Evolutionary conservation across 2,329 filamentous ascomycete species (phyloP), one percentile per base, ranked within the genome.

Genomic region (Chaetothyriales sp.): DNA sequence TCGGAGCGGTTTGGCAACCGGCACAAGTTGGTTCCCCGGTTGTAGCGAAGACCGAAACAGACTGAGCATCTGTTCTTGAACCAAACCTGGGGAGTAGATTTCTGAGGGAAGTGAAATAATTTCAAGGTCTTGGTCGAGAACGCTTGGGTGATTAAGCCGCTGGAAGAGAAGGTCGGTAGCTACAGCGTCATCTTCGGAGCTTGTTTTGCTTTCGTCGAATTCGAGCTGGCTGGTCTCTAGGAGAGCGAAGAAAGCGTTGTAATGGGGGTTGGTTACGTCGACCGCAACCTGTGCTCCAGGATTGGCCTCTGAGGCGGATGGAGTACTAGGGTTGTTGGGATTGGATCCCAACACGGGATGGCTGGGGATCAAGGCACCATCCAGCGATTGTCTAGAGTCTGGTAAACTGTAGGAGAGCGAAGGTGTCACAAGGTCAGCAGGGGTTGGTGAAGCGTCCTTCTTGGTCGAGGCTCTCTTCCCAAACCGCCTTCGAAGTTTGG

Each of bases 401-500:
- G 32, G 32, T 15, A 12, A 39, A 39, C 10, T 15, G 32, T 10
- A 39, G 10, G 32, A 39, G 2, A 15, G 32, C 32, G 10, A 15
- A 39, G 28, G 7, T 5, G 28, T 36, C 7, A 9, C 28, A 12
- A 15, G 15, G 32, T 39, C 32, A 12, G 15, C 32, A 15, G 32
- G 32, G 15, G 10, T 39, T 15, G 32, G 10, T 39, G 43, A 45
- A 6, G 8, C 10, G 10, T 45, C 43, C 9, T 26, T 26, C 43
- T 45, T 20, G 43, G 9, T 10, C n/a, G 43, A 3, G 4, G 4
- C 39, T 44, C 25, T 42, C 19, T 8, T 42, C 19, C 7, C 57
- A 50, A 60, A 65, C 47, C 59, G 57, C n/a, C 62, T 60, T n/a
- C 61, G 59, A 9, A 68, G 59, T 45, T 57, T 64, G 9, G 61